Evolutionary conservation across 2,329 filamentous ascomycete genomes (phyloP).

Genomic region (Beauveria bassiana): DNA sequence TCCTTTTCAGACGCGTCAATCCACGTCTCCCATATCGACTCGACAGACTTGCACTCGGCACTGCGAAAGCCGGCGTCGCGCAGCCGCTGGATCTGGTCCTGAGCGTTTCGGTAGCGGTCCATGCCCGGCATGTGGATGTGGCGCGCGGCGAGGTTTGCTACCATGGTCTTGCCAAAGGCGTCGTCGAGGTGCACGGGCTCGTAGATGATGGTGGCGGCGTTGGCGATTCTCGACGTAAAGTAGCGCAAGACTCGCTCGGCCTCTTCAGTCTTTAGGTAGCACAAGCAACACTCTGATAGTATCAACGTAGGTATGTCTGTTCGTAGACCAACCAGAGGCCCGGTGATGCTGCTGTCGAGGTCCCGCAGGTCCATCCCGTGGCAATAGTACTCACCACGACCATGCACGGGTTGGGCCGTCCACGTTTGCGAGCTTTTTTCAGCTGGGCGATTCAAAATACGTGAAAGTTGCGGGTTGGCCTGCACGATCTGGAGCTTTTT

Average conservation of each 20-base stretch:
- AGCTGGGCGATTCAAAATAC: slow-evolving; percentile 29
- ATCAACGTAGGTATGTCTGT: slow-evolving; percentile 67
- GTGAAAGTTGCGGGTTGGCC: slow-evolving; percentile 34
- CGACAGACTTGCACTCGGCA: slow-evolving; percentile 36
- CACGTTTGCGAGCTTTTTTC: slow-evolving; percentile 29
- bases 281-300: slow-evolving; percentile 90
- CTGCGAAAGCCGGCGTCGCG: slow-evolving; percentile 54
- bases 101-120: slow-evolving; percentile 58
- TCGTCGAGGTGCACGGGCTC: slow-evolving; percentile 82
- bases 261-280: slow-evolving; percentile 66
- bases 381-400: slow-evolving; percentile 41
- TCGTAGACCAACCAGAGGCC: slow-evolving; percentile 35
- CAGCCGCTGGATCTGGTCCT: slow-evolving; percentile 62
- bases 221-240: slow-evolving; percentile 47
- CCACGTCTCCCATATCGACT: slow-evolving; percentile 70
- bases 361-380: slow-evolving; percentile 66
- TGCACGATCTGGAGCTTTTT: slow-evolving; percentile 54
- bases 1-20: slow-evolving; percentile 63
- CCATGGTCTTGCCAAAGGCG: slow-evolving; percentile 86
- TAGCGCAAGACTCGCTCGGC: slow-evolving; percentile 57
- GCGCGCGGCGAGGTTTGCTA: slow-evolving; percentile 74
- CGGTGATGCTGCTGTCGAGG: slow-evolving; percentile 27
- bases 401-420: slow-evolving; percentile 31
- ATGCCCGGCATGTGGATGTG: slow-evolving; percentile 81
- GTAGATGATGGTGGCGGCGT: slow-evolving; percentile 64